phyloP scores from a whole-genome alignment of 176 grass and related monocot genomes.

The Zoysia japonica region DNA sequence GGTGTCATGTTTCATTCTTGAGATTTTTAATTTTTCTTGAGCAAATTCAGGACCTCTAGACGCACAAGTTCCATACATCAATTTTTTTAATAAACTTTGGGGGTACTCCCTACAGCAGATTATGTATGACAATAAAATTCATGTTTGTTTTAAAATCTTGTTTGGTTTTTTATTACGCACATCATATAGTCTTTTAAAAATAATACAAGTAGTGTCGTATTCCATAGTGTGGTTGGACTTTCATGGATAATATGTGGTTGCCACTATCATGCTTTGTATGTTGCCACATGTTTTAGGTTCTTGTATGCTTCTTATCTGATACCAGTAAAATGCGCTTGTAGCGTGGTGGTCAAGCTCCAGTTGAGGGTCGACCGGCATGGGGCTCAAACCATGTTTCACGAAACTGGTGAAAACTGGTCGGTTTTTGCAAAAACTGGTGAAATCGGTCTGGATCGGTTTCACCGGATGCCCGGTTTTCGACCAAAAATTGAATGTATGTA shows the following conservation, averaged over 20 bases:
- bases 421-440: too few species aligned
- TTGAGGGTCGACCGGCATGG: background rate
- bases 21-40: background rate
- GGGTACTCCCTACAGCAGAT: background rate
- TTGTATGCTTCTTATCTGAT: slow-evolving; percentile 27
- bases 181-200: too few species aligned
- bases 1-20: background rate
- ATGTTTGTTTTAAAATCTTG: too few species aligned
- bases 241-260: slow-evolving; percentile 8
- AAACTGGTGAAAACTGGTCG: background rate
- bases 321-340: background rate
- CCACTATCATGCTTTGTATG: background rate
- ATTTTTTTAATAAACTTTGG: background rate
- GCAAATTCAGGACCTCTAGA: background rate
- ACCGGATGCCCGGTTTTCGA: too few species aligned
- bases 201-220: background rate
- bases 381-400: background rate
- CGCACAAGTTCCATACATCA: background rate
- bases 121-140: background rate
- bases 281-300: slow-evolving; percentile 5
- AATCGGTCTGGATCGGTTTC: too few species aligned
- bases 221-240: slow-evolving; percentile 12
- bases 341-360: background rate
- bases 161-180: too few species aligned
- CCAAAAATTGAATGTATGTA: too few species aligned